Percentiles rank a stretch among this genome's conserved stretches.
Conservation (phyloP, 345 rosid genomes). For the Hypericum perforatum region DNA sequence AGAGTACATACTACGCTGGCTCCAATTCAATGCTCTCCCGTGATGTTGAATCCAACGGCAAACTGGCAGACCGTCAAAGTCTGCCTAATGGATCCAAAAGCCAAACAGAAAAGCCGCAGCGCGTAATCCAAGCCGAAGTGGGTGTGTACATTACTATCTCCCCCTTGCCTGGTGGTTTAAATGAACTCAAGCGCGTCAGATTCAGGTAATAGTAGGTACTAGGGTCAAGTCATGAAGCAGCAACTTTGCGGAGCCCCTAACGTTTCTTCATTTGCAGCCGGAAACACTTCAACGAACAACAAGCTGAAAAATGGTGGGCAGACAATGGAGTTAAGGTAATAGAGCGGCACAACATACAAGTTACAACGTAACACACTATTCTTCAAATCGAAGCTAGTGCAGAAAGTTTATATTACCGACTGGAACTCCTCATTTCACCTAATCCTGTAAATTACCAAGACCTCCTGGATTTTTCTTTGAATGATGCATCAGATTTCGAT, state of each 20-base stretch:
- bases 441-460: too few species aligned
- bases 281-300: conserved; percentile 56
- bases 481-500: too few species aligned
- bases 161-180: conserved; percentile 49
- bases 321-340: conserved; percentile 55
- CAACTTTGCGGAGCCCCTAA: not conserved
- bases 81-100: conserved; percentile 33
- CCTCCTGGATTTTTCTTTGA: too few species aligned
- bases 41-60: conserved; percentile 28
- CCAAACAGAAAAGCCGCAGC: conserved; percentile 41
- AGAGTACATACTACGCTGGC: conserved; percentile 16
- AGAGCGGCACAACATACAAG: conserved; percentile 42
- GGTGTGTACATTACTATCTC: conserved; percentile 67
- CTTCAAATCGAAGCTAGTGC: not conserved
- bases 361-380: not conserved
- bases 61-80: conserved; percentile 23
- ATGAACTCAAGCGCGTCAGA: conserved; percentile 74
- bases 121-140: conserved; percentile 64
- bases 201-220: conserved; percentile 42
- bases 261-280: conserved; percentile 33
- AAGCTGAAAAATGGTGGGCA: conserved; percentile 92
- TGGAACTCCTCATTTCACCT: too few species aligned
- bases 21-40: conserved; percentile 25
- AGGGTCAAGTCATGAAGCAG: not conserved
- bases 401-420: not conserved